These are phyloP conservation scores for Sarcocystis neurona DNA, from an alignment of 169 alveolate genomes.

Conservation along the genomic window DNA sequence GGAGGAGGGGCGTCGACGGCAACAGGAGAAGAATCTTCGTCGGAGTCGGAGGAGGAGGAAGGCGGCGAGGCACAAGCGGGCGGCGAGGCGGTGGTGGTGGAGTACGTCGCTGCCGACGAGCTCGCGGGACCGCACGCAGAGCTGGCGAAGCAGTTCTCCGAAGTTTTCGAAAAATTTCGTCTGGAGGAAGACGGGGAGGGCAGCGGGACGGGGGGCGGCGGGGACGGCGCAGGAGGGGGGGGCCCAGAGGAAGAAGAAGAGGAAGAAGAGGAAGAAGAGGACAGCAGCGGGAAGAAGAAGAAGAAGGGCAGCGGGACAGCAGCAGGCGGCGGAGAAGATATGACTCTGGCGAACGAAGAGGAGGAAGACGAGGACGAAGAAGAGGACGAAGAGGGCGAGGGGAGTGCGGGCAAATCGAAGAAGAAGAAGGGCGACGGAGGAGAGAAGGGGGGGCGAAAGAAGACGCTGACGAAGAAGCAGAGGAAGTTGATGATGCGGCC, in stretches of 20 bases:
- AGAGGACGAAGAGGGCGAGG: slow-evolving; percentile 24
- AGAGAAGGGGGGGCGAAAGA: slow-evolving; percentile 25
- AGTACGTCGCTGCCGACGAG: slow-evolving; percentile 32
- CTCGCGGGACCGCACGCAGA: slow-evolving; percentile 21
- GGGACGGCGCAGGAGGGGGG: background rate
- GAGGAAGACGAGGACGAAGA: slow-evolving; percentile 49
- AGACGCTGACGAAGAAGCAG: slow-evolving; percentile 45
- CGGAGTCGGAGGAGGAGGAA: background rate
- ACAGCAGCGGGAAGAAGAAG: slow-evolving; percentile 33
- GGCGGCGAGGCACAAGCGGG: background rate
- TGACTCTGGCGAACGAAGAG: slow-evolving; percentile 37
- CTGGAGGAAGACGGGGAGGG: background rate
- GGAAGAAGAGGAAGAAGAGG: slow-evolving; percentile 36
- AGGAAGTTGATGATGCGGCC: slow-evolving; percentile 67
- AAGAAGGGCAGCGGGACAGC: slow-evolving; percentile 17
- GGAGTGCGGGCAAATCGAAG: slow-evolving; percentile 24
- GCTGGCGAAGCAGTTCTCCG: slow-evolving; percentile 23
- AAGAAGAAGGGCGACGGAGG: no score
- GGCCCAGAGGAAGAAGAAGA: slow-evolving; percentile 53
- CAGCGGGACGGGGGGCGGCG: background rate
- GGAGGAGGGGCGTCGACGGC: background rate
- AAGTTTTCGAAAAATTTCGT: slow-evolving; percentile 14
- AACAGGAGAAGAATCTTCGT: no score
- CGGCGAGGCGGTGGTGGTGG: background rate
- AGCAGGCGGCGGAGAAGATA: slow-evolving; percentile 60